Evolutionary conservation across 768 basidiomycete species (phyloP), one percentile per base, ranked within the genome.

Genomic region (Dentipellis fragilis): DNA sequence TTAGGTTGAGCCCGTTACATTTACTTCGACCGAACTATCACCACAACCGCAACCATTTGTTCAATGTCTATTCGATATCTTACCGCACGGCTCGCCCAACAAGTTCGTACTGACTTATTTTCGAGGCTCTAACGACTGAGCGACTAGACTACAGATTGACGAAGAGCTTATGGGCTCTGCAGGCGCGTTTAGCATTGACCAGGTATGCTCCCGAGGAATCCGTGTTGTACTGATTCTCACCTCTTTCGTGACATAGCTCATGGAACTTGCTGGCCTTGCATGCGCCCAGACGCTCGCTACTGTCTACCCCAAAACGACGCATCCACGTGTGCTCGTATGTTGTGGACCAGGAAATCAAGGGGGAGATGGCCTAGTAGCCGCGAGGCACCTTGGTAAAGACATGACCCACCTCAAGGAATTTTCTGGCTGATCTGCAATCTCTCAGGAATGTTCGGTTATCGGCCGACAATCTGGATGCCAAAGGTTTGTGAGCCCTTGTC

Each of bases 271-370:
- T 34, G 96, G 96, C 1, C 73, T 98, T 10, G 86, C 95, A 1
- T 94, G 94, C 65, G 96, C 95, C 0, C 90, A 94, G 67, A 80
- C 89, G 0, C 72, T 97, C 2, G 84, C 87, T 6, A 84, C 75
- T n/a, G 81, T 84, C 0, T 98, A 91, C 67, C 74, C 73, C 40
- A 81, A 77, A 34, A 80, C 83, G 3, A 78, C 74, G 47, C 83
- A 89, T 67, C 78, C 77, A 38, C 80, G 83, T 10, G 91, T 98
- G 6, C 74, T 98, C n/a, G 89, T 98, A 10, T 93, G 90, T 64
- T 97, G 94, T 66, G 96, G 96, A 16, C 94, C 96, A 7, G 96
- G 96, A 42, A 98, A 98, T 65, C 95, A 98, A 75, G 92, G 93
- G 1, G 96, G 96, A 11, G 96, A 99, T 70, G 96, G 96, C 3